phyloP scores from a whole-genome alignment of 176 grass and related monocot genomes.

The Otatea glauca region DNA sequence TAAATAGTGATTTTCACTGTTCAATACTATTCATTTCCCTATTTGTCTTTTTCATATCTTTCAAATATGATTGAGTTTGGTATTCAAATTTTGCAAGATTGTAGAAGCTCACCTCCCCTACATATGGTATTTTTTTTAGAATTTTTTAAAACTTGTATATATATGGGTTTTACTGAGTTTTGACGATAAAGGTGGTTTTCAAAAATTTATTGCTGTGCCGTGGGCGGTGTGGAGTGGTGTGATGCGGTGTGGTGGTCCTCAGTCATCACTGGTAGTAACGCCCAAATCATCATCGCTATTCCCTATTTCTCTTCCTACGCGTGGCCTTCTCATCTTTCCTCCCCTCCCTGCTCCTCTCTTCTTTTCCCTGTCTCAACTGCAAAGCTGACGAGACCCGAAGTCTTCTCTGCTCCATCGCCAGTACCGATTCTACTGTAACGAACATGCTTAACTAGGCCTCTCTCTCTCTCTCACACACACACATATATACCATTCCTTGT shows the following conservation, averaged over 20 bases:
- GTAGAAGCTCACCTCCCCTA: too few relatives aligned
- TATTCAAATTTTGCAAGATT: too few relatives aligned
- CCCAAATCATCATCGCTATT: neutral
- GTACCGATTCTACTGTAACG: neutral
- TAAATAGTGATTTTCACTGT: too few relatives aligned
- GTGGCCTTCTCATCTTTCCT: neutral
- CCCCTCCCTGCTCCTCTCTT: neutral
- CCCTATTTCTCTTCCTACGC: neutral
- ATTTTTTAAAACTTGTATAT: too few relatives aligned
- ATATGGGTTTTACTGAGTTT: too few relatives aligned
- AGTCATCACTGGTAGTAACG: too few relatives aligned
- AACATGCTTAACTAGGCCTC: neutral
- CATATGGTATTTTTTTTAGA: too few relatives aligned
- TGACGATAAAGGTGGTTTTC: too few relatives aligned
- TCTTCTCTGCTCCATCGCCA: neutral
- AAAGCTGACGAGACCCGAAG: neutral
- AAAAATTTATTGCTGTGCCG: constrained; percentile 16
- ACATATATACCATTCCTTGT: too few relatives aligned
- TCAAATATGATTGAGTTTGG: too few relatives aligned
- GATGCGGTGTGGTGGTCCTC: neutral
- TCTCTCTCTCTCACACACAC: neutral
- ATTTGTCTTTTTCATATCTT: too few relatives aligned
- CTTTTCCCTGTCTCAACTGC: neutral
- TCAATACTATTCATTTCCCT: too few relatives aligned
- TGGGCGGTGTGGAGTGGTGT: constrained; percentile 6